A percentile compares a stretch with the other conserved stretches of the same genome.
Conservation (phyloP, 2,329 filamentous ascomycete genomes). For the Ophiostoma ulmi region DNA sequence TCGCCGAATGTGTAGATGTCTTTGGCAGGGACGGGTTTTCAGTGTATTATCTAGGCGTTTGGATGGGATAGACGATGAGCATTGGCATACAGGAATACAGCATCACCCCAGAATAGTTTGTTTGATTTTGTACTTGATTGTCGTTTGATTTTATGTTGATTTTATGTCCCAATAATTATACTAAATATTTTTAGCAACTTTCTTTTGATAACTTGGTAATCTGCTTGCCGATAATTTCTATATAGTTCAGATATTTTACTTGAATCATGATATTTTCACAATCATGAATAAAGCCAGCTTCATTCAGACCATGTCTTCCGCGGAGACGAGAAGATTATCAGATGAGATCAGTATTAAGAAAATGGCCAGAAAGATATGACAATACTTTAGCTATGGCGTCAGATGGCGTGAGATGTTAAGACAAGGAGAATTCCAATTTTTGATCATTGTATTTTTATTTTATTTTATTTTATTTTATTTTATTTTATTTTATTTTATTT, state of each 20-base stretch:
- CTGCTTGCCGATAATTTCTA: too few relatives aligned
- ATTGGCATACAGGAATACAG: not conserved
- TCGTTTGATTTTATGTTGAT: too few relatives aligned
- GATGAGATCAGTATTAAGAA: not conserved
- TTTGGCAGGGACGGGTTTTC: not conserved
- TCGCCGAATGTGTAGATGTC: constrained; percentile 70
- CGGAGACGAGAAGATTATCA: not conserved
- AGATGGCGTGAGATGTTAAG: not conserved
- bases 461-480: not conserved
- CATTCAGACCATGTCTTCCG: not conserved
- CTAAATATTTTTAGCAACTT: too few relatives aligned
- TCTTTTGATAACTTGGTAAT: too few relatives aligned
- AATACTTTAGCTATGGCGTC: not conserved
- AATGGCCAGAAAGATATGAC: not conserved
- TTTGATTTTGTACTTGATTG: too few relatives aligned
- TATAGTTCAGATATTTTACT: too few relatives aligned
- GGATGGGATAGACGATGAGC: not conserved
- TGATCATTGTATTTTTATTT: not conserved
- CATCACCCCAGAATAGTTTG: not conserved
- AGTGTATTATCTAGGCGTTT: constrained; percentile 7
- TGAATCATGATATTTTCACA: too few relatives aligned
- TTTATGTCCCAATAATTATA: too few relatives aligned
- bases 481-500: not conserved
- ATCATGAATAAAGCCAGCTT: not conserved
- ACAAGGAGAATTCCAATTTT: not conserved